Evolutionary conservation across 345 rosid genomes (phyloP).

Genomic region (Eucalyptus regnans): DNA sequence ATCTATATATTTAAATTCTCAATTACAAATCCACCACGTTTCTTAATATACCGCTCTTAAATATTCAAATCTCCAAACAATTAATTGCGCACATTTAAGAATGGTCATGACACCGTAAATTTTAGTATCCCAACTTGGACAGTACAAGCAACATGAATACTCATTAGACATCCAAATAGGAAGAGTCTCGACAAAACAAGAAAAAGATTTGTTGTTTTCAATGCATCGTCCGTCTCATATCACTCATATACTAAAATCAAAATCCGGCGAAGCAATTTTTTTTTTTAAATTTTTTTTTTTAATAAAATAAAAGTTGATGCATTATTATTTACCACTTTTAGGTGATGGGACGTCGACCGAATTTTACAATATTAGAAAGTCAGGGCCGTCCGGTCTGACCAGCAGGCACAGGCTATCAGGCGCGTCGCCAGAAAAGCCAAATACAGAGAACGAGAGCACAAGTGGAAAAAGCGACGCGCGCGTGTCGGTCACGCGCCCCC

Average conservation of each 20-base stretch:
- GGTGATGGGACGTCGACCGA: neutral
- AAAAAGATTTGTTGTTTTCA: neutral
- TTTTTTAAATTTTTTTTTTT: neutral
- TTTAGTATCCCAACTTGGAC: neutral
- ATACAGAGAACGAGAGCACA: neutral
- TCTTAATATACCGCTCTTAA: neutral
- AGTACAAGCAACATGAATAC: neutral
- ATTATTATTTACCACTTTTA: neutral
- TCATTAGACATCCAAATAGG: neutral
- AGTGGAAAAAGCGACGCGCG: neutral
- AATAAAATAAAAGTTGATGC: neutral
- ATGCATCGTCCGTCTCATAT: neutral
- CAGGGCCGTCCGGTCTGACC: neutral
- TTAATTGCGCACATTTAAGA: fast-evolving
- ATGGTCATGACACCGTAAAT: fast-evolving
- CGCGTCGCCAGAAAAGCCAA: neutral
- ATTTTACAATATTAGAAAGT: neutral
- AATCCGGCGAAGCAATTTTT: neutral
- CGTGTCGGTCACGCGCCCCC: neutral
- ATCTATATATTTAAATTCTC: neutral
- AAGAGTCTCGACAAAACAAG: neutral
- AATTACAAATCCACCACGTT: too few species aligned
- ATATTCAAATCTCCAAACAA: neutral
- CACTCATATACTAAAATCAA: neutral
- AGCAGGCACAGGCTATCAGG: neutral